Conservation (phyloP, 305 asterid species). For the Solanum hybrid region DNA sequence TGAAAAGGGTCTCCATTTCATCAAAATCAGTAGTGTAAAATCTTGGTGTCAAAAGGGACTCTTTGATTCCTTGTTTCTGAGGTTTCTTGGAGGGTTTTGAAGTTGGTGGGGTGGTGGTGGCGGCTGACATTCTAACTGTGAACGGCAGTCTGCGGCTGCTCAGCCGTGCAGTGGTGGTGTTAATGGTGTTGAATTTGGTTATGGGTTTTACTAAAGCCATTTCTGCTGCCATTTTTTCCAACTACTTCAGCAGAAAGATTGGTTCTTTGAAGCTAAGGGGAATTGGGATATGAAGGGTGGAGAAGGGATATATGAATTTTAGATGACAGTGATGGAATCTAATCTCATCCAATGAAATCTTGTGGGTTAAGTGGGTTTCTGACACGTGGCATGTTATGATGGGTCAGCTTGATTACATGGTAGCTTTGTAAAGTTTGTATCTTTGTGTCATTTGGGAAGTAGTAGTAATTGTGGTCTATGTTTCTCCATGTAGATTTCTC, state of each 20-base stretch:
- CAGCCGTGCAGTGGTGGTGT: constrained; percentile 20
- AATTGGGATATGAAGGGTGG: not conserved
- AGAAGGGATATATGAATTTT: constrained; percentile 10
- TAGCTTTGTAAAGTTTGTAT: constrained; percentile 8
- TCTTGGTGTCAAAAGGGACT: constrained; percentile 71
- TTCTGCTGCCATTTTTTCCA: constrained; percentile 43
- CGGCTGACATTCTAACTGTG: constrained; percentile 46
- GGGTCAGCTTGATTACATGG: constrained; percentile 33
- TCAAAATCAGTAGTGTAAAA: constrained; percentile 95
- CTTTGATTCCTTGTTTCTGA: constrained; percentile 58
- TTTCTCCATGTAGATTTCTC: constrained; percentile 3
- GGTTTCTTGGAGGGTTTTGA: constrained; percentile 29
- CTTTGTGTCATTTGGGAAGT: not conserved
- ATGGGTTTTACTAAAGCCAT: constrained; percentile 69
- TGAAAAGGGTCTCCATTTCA: constrained; percentile 94
- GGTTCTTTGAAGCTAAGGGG: not conserved
- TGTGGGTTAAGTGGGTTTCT: constrained; percentile 8
- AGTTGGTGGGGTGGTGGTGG: constrained; percentile 35
- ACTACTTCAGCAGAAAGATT: not conserved
- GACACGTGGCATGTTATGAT: constrained; percentile 50
- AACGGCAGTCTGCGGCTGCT: constrained; percentile 27
- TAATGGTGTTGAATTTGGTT: constrained; percentile 36
- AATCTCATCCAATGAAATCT: constrained; percentile 71
- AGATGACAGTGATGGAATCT: constrained; percentile 20
- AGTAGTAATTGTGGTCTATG: constrained; percentile 2